Evolutionary conservation across 192 early-diverging fungal species (phyloP), one percentile per base, ranked within the genome.

Genomic region (Geranomyces michiganensis): DNA sequence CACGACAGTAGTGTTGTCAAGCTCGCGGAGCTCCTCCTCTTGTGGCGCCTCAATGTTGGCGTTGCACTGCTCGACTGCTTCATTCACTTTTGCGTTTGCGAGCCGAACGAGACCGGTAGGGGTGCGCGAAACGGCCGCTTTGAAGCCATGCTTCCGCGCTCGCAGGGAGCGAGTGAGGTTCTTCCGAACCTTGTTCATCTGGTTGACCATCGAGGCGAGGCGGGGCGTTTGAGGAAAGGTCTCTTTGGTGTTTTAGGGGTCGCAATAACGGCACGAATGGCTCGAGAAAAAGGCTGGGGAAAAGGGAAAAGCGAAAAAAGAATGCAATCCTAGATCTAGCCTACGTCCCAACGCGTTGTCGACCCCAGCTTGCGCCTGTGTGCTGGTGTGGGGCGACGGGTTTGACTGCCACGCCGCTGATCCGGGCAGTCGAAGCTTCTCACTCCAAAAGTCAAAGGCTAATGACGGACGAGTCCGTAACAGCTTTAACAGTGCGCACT

Each of bases 171-270:
- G 22, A 30, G 60, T 46, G 30, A 72, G 62, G 70, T 72, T 72
- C 49, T 62, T 72, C 45, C 70, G 70, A 49, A 72, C 70, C 62
- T 72, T 72, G 70, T 72, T 72, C 61, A 64, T 64, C 51, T 64
- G 60, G 62, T 72, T 72, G 46, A 72, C 70, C 70, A 70, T 70
- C 15, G 51, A 9, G 51, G 51, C 51, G 51, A 24, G 51, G 51
- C 51, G 51, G 19, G 46, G 12, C 12, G 24, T 7, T 53, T 26
- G 51, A 2, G 51, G 51, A 7, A 15, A 53, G 24, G 24, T 26
- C 46, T 47, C 19, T 47, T 47, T 19, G 46, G 10, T 47, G 46
- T 19, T 47, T 10, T 47, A 19, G 19, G 46, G 46, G 46, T n/a
- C n/a, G n/a, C n/a, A n/a, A n/a, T n/a, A n/a, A n/a, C n/a, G n/a